Conservation (phyloP, 768 basidiomycete genomes). For the Mycena sanguinolenta region DNA sequence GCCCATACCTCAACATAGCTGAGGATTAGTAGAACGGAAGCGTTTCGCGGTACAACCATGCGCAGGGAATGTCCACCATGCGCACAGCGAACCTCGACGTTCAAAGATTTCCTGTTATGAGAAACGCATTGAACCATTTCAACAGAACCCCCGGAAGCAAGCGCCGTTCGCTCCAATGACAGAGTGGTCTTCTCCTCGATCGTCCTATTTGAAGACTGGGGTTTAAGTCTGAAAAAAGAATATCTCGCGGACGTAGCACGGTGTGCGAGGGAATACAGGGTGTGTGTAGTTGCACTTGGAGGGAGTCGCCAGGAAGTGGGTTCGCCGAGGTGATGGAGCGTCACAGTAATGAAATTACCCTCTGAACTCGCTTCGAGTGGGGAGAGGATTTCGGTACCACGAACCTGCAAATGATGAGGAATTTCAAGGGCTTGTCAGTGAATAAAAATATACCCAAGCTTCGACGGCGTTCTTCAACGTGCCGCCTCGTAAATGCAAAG, state of each 20-base stretch:
- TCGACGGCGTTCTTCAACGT: conserved; percentile 30
- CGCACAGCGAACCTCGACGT: conserved; percentile 30
- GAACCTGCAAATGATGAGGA: conserved; percentile 28
- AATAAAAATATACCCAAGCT: conserved; percentile 33
- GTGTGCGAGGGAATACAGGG: conserved; percentile 41
- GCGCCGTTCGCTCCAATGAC: conserved; percentile 23
- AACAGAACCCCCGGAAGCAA: conserved; percentile 36
- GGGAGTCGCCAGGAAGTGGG: conserved; percentile 36
- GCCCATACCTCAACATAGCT: conserved; percentile 28
- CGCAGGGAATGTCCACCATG: conserved; percentile 1
- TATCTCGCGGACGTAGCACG: conserved; percentile 40
- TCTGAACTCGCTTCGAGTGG: background rate
- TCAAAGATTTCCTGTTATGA: conserved; percentile 31
- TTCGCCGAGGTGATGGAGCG: conserved; percentile 28
- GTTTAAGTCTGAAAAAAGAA: conserved; percentile 34
- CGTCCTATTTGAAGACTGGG: conserved; percentile 1
- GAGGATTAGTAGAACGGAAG: conserved; percentile 37
- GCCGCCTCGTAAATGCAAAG: background rate
- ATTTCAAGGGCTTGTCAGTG: background rate
- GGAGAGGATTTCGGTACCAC: conserved; percentile 31
- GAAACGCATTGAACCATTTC: conserved; percentile 20
- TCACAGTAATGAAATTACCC: background rate
- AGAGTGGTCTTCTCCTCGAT: conserved; percentile 32
- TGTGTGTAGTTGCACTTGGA: conserved; percentile 32
- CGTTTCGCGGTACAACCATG: conserved; percentile 36